Conservation (phyloP, 495 filamentous ascomycete species). For the Talaromyces ruber region DNA sequence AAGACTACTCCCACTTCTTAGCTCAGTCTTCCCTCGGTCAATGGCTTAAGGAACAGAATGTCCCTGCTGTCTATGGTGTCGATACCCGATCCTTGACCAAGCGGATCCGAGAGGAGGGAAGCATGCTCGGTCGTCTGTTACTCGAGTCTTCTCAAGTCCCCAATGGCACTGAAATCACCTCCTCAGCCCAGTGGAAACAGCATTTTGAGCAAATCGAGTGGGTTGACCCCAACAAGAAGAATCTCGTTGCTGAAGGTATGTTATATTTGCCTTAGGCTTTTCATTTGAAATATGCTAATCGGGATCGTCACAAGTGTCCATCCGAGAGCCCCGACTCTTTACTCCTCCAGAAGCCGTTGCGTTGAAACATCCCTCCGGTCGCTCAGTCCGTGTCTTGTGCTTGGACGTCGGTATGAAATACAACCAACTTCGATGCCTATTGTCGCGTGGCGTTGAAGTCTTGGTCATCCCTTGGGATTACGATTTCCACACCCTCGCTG, state of each 20-base stretch:
- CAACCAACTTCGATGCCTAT: conserved; percentile 90
- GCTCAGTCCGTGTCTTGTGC: conserved; percentile 75
- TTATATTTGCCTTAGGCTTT: conserved; percentile 7
- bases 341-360: conserved; percentile 56
- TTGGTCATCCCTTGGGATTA: conserved; percentile 93
- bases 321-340: conserved; percentile 72
- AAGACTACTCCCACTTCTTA: conserved; percentile 90
- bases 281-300: neutral
- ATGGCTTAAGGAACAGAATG: conserved; percentile 92
- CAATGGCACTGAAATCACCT: conserved; percentile 28
- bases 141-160: conserved; percentile 51
- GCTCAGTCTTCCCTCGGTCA: conserved; percentile 79
- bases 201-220: conserved; percentile 53
- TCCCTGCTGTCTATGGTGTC: conserved; percentile 94
- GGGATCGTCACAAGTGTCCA: conserved; percentile 66
- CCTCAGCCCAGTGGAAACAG: conserved; percentile 9
- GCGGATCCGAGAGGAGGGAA: conserved; percentile 84
- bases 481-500: conserved; percentile 66
- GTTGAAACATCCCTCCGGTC: conserved; percentile 78
- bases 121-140: conserved; percentile 90
- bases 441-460: conserved; percentile 88
- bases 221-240: conserved; percentile 85
- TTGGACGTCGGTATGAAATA: conserved; percentile 96
- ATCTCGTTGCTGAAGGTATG: conserved; percentile 90
- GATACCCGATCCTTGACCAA: conserved; percentile 93